Evolutionary conservation across 345 rosid genomes (phyloP).

Genomic region (Trapa bicornis): DNA sequence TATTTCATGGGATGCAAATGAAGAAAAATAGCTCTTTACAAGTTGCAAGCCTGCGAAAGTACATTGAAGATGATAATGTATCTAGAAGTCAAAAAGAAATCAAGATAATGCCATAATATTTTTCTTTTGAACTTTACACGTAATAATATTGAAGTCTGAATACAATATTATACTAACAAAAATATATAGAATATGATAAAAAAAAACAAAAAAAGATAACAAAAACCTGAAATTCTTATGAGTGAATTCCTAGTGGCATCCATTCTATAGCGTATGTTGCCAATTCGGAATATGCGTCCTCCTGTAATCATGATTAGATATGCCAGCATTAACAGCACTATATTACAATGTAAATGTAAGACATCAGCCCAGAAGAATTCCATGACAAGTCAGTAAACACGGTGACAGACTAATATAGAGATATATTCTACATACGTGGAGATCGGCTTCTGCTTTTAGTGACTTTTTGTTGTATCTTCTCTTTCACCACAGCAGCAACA

Average conservation of each 20-base stretch:
- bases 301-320: conserved; percentile 28
- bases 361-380: not conserved
- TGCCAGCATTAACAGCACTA: not conserved
- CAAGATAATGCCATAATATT: not conserved
- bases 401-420: not conserved
- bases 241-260: conserved; percentile 85
- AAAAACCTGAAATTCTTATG: conserved; percentile 39
- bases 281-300: conserved; percentile 70
- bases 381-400: not conserved
- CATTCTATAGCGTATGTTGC: conserved; percentile 76
- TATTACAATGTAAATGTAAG: not conserved
- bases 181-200: not conserved
- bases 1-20: not conserved
- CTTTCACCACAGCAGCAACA: conserved; percentile 68
- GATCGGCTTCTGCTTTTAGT: conserved; percentile 30
- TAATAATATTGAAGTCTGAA: not conserved
- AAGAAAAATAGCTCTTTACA: not conserved
- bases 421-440: conserved; percentile 26
- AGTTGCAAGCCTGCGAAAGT: not conserved
- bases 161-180: not conserved
- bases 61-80: not conserved
- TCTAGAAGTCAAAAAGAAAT: not conserved
- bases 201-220: not conserved
- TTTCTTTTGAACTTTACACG: not conserved
- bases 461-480: conserved; percentile 46